Base-by-base conservation (phyloP, 495 filamentous ascomycete species). In the Lasiosphaeris hirsuta region DNA sequence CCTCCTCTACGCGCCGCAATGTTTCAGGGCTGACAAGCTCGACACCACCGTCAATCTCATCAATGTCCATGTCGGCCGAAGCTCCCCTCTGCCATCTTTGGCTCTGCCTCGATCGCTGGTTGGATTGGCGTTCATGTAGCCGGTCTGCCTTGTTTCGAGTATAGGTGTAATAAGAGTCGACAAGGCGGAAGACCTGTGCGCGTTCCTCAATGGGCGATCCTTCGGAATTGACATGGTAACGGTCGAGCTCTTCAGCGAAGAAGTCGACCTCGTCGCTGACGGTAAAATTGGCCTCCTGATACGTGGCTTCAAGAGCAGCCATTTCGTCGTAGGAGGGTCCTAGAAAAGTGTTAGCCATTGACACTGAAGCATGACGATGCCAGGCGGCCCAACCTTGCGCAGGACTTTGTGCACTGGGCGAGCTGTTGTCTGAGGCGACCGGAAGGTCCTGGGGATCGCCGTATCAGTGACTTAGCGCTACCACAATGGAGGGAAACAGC, bases 41-140 rank as follows among this genome's bases (percentile, higher is more conserved):
- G 52, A 62, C 66, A 62, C 53, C 67, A 60, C 75, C 74, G 45
- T 76, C 77, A 17, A 49, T 60, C 33, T 78, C 76, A 58, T 84
- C 81, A 7, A 80, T 61, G 40, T 80, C 91, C 66, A 88, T 83
- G 15, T 86, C 82, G n/a, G 81, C 75, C 33, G 85, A 82, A 9
- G 81, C 74, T 19, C 90, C 71, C 40, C 73, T 79, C 11, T 84
- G 75, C 55, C 90, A 74, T 34, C 71, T 74, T 13, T 89, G 54
- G 76, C 78, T 39, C 80, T 79, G 88, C 78, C 88, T 14, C 75
- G 80, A 71, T 84, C 78, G 14, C 80, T 46, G 10, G 41, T 41
- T 56, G 2, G 61, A 54, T 53, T 71, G 64, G 52, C 62, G 69
- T 18, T 72, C 69, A 19, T 69, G 72, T 45, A 78, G 43, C 33